These are phyloP conservation scores for Ceratocystis albifundus DNA, from an alignment of 2,329 filamentous ascomycete genomes.

Conservation along the genomic window DNA sequence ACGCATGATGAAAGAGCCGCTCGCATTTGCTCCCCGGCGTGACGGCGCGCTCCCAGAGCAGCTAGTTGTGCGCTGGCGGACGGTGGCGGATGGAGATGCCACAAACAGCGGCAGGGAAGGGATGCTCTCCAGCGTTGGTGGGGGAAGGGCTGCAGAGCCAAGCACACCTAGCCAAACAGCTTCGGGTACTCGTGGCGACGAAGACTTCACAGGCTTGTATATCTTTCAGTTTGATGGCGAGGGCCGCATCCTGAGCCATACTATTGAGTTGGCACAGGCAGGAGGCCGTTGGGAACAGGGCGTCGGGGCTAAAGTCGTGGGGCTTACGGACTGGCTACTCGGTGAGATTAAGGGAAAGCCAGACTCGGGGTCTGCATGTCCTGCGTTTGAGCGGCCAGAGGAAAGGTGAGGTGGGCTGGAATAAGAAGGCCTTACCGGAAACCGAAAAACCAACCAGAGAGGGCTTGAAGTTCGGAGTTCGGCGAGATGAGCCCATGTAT, in stretches of 20 bases:
- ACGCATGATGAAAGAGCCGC: constrained; percentile 59
- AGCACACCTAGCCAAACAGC: constrained; percentile 30
- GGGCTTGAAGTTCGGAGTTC: neutral
- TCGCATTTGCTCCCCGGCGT: constrained; percentile 38
- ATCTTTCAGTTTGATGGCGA: constrained; percentile 90
- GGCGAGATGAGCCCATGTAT: neutral
- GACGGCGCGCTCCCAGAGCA: constrained; percentile 58
- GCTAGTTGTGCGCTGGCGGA: constrained; percentile 79
- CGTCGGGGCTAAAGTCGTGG: constrained; percentile 71
- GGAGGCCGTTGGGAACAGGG: constrained; percentile 71
- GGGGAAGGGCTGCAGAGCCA: constrained; percentile 27
- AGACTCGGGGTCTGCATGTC: constrained; percentile 21
- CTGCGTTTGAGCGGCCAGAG: constrained; percentile 18
- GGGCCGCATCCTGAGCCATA: constrained; percentile 74
- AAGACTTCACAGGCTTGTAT: constrained; percentile 82
- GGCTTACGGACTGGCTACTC: constrained; percentile 86
- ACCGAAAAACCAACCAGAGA: too few species aligned
- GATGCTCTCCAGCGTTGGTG: constrained; percentile 23
- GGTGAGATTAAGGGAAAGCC: constrained; percentile 47
- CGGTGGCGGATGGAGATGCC: constrained; percentile 26
- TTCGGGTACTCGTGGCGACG: constrained; percentile 28
- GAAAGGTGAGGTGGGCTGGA: neutral
- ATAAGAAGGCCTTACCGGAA: neutral
- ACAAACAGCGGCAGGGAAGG: constrained; percentile 31
- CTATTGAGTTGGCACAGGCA: constrained; percentile 86